phyloP scores from a whole-genome alignment of 208 protist species.

The Wallacemonas rigidus region DNA sequence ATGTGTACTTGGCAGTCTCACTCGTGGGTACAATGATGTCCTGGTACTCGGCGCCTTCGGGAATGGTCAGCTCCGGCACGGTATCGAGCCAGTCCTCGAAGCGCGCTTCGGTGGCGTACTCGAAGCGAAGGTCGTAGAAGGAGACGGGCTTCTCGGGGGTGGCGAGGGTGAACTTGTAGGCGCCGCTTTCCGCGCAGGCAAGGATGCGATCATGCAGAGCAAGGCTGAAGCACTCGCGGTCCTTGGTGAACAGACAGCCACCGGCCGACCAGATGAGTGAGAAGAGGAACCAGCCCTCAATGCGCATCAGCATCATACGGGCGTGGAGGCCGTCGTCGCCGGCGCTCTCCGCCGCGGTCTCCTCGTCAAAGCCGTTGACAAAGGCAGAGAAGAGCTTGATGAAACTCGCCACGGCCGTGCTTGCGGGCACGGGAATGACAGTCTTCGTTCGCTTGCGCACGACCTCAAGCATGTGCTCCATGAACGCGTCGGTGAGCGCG shows the following conservation, averaged over 20 bases:
- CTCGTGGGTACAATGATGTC: conserved; percentile 95
- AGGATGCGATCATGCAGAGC: conserved; percentile 62
- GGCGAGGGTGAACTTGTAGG: conserved; percentile 76
- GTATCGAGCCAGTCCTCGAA: conserved; percentile 84
- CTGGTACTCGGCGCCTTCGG: conserved; percentile 88
- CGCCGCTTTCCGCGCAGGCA: conserved; percentile 30
- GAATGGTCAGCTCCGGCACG: conserved; percentile 82
- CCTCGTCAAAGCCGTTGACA: conserved; percentile 51
- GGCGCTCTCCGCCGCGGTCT: conserved; percentile 18
- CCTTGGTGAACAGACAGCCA: conserved; percentile 83
- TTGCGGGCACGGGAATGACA: conserved; percentile 76
- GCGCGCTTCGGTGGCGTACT: conserved; percentile 65
- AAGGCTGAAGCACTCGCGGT: conserved; percentile 78
- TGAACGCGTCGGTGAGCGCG: conserved; percentile 67
- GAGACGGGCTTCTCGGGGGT: conserved; percentile 73
- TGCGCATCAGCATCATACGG: conserved; percentile 66
- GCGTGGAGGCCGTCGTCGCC: conserved; percentile 34
- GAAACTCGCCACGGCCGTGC: conserved; percentile 77
- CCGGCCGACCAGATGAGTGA: conserved; percentile 93
- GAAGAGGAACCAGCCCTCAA: conserved; percentile 94
- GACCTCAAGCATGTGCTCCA: conserved; percentile 82
- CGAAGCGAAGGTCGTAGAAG: conserved; percentile 86
- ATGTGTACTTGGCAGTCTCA: conserved; percentile 93
- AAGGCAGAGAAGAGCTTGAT: conserved; percentile 84
- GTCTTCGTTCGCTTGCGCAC: conserved; percentile 75